Conservation (phyloP, 2,329 filamentous ascomycete genomes). For the Penicillium digitatum region DNA sequence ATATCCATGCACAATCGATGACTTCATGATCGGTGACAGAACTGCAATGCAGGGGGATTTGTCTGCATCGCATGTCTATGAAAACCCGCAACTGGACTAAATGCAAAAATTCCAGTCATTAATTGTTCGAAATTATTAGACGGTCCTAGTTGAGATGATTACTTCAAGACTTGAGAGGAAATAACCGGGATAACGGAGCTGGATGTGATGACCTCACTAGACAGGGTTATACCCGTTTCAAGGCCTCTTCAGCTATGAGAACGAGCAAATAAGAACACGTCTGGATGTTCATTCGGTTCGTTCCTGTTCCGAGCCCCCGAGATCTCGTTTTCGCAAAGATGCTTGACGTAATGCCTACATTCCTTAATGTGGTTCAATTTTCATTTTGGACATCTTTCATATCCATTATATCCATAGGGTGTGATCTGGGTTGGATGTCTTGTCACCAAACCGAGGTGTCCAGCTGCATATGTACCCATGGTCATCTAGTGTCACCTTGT, state of each 20-base stretch:
- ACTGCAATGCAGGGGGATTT: neutral
- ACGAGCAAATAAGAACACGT: neutral
- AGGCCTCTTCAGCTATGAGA: neutral
- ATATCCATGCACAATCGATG: slow-evolving; percentile 7
- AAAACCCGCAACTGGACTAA: accelerated
- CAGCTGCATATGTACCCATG: neutral
- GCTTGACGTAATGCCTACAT: slow-evolving; percentile 18
- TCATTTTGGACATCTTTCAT: neutral
- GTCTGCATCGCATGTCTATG: neutral
- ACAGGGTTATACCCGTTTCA: neutral
- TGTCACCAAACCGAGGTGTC: neutral
- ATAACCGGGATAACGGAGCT: neutral
- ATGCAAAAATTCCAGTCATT: too few relatives aligned
- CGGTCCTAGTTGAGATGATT: neutral
- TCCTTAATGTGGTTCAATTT: neutral
- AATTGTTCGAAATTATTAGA: neutral
- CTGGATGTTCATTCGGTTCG: neutral
- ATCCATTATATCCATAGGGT: neutral
- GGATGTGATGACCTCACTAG: neutral
- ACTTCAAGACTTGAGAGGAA: neutral
- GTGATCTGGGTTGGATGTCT: neutral
- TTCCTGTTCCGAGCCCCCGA: slow-evolving; percentile 13
- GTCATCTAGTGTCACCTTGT: neutral
- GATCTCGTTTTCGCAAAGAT: slow-evolving; percentile 2
- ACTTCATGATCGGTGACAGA: slow-evolving; percentile 14